These are phyloP conservation scores for Cyberlindnera sargentensis DNA, from an alignment of 805 yeast genomes.

Conservation along the genomic window DNA sequence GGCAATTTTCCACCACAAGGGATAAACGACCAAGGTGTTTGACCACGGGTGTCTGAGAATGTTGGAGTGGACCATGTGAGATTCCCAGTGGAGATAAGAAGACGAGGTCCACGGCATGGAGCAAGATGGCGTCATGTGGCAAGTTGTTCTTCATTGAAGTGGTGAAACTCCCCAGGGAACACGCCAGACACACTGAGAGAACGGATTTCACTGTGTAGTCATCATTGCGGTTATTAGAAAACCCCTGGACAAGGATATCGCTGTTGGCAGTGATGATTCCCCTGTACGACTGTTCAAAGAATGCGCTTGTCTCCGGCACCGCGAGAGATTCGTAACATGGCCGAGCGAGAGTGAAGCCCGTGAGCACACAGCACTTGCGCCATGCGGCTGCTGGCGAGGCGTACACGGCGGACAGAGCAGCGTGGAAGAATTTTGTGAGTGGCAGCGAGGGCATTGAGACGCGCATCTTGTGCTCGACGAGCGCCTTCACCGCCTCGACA, in stretches of 20 bases:
- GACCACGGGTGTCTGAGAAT: conserved; percentile 31
- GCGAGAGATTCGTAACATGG: conserved; percentile 24
- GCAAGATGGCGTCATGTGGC: conserved; percentile 16
- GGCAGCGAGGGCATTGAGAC: conserved; percentile 39
- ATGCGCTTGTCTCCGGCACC: conserved; percentile 27
- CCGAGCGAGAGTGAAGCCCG: conserved; percentile 34
- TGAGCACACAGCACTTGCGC: conserved; percentile 37
- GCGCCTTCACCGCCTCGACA: conserved; percentile 40
- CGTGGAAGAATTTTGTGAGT: conserved; percentile 31
- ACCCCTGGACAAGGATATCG: conserved; percentile 16
- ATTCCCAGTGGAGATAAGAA: conserved; percentile 20
- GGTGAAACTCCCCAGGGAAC: conserved; percentile 16
- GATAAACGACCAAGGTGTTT: conserved; percentile 45
- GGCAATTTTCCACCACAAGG: conserved; percentile 33
- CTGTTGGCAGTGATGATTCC: conserved; percentile 25
- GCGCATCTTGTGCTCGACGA: conserved; percentile 35
- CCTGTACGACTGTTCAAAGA: conserved; percentile 31
- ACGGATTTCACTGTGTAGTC: conserved; percentile 20
- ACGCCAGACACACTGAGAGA: conserved; percentile 11
- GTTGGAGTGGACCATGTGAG: conserved; percentile 1
- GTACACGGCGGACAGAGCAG: conserved; percentile 26
- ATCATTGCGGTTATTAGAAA: conserved; percentile 6
- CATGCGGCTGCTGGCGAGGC: conserved; percentile 30
- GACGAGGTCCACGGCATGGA: conserved; percentile 13
- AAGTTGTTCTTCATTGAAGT: conserved; percentile 12